Base-by-base conservation (phyloP, 2,329 filamentous ascomycete genomes). In the Sclerotinia subarctica region DNA sequence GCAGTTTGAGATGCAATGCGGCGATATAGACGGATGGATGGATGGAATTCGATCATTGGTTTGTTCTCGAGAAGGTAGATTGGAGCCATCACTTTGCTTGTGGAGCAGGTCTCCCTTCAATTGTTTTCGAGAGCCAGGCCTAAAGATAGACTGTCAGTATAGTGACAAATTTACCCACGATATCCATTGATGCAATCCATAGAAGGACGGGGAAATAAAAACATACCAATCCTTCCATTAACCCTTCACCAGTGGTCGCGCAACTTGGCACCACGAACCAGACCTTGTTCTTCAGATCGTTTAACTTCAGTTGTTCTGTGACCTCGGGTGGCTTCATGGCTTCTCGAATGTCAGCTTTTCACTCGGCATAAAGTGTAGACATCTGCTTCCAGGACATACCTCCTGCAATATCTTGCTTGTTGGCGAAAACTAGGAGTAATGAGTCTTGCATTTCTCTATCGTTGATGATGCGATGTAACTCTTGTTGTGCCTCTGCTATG, bases 391-490 rank as follows among this genome's bases (percentile, higher is more conserved):
- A 54, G 59, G 47, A 80, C 84, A 68, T 81, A 92, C 92, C 88
- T 78, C 92, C 92, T 69, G 86, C 84, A 75, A 98, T 84, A 87
- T 99, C 95, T 82, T 98, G 95, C 87, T 99, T 99, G 85, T 99
- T 99, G 77, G 95, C 95, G 80, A 99, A 98, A 53, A 99, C 94
- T 70, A 98, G 83, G 75, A 99, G 83, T 75, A 98, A 84, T 70
- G 93, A 94, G 78, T 98, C 94, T 82, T 95, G 94, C 88, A 98
- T 94, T 85, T 99, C 95, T 72, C 94, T 90, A 80, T 98, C 95
- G 81, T 96, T 95, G 82, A 98, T 93, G 82, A 98, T 98, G 78
- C 94, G 91, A 83, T 97, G 93, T 73, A 99, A 85, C 81, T 99
- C 95, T 79, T 93, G 91, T 76, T 90, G 88, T 68, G 95, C 95